Base-by-base conservation (phyloP, 2,329 filamentous ascomycete genomes). In the Bipolaris sorokiniana region DNA sequence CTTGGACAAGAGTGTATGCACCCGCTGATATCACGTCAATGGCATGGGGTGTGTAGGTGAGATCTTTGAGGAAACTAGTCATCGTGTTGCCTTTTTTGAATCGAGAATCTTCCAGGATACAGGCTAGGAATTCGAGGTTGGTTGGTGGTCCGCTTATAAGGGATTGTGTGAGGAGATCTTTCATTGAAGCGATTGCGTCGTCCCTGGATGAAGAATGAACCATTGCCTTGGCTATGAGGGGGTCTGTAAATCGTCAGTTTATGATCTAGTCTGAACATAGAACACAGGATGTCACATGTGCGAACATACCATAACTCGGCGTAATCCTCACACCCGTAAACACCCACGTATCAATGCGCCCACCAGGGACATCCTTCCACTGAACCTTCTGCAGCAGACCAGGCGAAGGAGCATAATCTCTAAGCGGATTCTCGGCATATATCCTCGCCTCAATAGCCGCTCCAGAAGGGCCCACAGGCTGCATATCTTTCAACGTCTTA, bases 331-430 rank as follows among this genome's bases (percentile, higher is more conserved):
- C 81, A 5, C 86, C 86, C 1, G 81, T 82, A 51, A 82, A 79
- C 1, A 88, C 79, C 86, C 86, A 89, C 0, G 86, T 88, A 62
- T 90, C 87, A 23, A 90, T 80, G 4, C 87, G 80, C 22, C 81
- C 77, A 4, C 78, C 78, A 0, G 78, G 62, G 0, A 79, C 68
- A 11, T 79, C 65, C n/a, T 83, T 79, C 80, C 85, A 88, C 15
- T 79, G 64, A 0, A 89, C 83, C 20, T 82, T 76, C 40, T 86
- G 85, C 1, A 89, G 71, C 1, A 82, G 72, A 1, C 87, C 88
- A 0, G 87, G 82, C 9, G 82, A 84, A 1, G 87, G 87, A 0
- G 81, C 79, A 63, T 84, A 89, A 50, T 84, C 79, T 54, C 82
- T 81, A 0, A 83, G 76, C 1, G 87, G 87, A 37, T 85, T 87